Percentiles rank a stretch among this genome's conserved stretches.
Evolutionary conservation across 306 rosid species (phyloP).

Genomic region (Fragaria nilgerrensis): DNA sequence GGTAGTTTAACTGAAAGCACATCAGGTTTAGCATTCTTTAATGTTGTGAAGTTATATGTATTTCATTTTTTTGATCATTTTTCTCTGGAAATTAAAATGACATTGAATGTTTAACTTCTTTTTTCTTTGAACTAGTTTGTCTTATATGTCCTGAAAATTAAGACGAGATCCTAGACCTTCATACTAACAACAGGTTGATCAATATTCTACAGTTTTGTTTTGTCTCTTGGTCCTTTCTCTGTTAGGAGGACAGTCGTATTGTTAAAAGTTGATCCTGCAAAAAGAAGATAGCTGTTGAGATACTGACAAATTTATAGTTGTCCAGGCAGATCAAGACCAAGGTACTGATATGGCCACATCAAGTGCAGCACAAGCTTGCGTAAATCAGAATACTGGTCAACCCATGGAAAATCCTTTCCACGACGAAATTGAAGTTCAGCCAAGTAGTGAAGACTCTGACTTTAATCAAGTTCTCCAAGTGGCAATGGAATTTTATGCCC

Average conservation of each 20-base stretch:
- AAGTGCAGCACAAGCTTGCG: conserved; percentile 10
- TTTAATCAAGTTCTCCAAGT: conserved; percentile 17
- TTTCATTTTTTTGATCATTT: neutral
- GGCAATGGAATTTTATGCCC: conserved; percentile 20
- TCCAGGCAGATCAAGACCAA: conserved; percentile 18
- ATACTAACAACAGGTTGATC: neutral
- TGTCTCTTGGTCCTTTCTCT: neutral
- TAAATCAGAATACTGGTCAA: conserved; percentile 18
- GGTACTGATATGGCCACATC: conserved; percentile 14
- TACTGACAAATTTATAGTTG: neutral
- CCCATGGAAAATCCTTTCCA: neutral
- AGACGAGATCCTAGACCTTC: neutral
- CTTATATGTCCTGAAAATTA: neutral
- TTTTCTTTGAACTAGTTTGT: neutral
- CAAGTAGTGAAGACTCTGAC: conserved; percentile 6
- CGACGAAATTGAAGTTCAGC: no score
- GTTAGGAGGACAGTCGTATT: neutral
- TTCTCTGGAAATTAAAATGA: neutral
- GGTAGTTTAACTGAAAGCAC: neutral
- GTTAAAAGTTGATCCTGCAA: neutral
- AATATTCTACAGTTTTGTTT: neutral
- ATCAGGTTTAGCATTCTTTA: neutral
- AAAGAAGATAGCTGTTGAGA: neutral
- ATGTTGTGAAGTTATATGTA: neutral
- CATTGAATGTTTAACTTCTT: neutral